These are phyloP conservation scores for Cucumis hystrix DNA, from an alignment of 306 rosid species.

Conservation along the genomic window DNA sequence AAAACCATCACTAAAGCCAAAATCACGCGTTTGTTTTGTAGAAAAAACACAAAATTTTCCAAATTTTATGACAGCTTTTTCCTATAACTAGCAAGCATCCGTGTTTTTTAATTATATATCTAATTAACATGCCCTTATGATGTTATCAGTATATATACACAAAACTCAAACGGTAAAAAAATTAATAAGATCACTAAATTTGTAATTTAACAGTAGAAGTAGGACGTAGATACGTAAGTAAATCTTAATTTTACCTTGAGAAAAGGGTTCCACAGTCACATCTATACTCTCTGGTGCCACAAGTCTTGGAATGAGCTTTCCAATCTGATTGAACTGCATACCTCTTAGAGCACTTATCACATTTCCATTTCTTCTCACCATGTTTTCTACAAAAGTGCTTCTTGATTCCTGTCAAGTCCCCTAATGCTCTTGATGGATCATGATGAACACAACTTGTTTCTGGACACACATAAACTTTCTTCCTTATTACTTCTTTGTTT, in stretches of 20 bases:
- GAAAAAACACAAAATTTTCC: too few species aligned
- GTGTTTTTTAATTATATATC: too few species aligned
- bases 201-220: neutral
- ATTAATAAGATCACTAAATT: too few species aligned
- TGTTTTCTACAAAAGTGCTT: slow-evolving; percentile 94
- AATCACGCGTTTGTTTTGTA: too few species aligned
- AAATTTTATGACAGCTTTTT: too few species aligned
- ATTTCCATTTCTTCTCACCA: slow-evolving; percentile 99
- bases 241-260: slow-evolving; percentile 57
- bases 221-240: neutral
- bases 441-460: slow-evolving; percentile 78
- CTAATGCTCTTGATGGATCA: slow-evolving; percentile 82
- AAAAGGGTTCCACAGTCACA: slow-evolving; percentile 99
- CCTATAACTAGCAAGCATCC: too few species aligned
- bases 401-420: slow-evolving; percentile 91
- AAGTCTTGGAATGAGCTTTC: slow-evolving; percentile 94
- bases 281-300: slow-evolving; percentile 93
- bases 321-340: slow-evolving; percentile 98
- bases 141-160: too few species aligned
- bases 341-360: slow-evolving; percentile 84
- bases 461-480: slow-evolving; percentile 92
- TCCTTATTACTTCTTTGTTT: slow-evolving; percentile 55
- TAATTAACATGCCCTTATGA: too few species aligned
- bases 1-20: too few species aligned
- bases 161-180: too few species aligned